A percentile compares a stretch with the other conserved stretches of the same genome.
These are phyloP conservation scores for Tolypocladium cylindrosporum DNA, from an alignment of 2,329 filamentous ascomycete genomes.

Conservation along the genomic window DNA sequence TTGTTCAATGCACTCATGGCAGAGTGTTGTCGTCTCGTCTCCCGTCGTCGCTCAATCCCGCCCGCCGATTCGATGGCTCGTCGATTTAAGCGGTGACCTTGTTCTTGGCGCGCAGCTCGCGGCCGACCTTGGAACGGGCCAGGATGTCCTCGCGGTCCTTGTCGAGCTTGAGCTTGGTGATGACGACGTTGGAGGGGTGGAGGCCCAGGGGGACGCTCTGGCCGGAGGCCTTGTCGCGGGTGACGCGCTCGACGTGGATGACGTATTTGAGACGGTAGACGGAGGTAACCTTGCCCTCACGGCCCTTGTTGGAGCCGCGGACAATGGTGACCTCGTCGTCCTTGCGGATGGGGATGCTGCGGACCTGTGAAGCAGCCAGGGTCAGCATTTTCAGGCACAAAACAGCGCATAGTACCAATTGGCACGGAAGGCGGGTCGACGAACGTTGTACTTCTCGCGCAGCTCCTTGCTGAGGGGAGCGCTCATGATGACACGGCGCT, in stretches of 20 bases:
- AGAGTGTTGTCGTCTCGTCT: slow-evolving; percentile 9
- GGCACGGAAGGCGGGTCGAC: slow-evolving; percentile 18
- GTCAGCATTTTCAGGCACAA: not conserved
- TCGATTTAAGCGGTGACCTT: slow-evolving; percentile 48
- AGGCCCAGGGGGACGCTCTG: slow-evolving; percentile 91
- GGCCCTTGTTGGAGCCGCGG: slow-evolving; percentile 91
- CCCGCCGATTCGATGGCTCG: slow-evolving; percentile 1
- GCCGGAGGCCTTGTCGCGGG: slow-evolving; percentile 94
- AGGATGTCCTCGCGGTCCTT: slow-evolving; percentile 87
- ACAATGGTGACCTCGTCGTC: slow-evolving; percentile 91
- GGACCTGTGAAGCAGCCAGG: slow-evolving; percentile 51
- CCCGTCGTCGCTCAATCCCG: slow-evolving; percentile 6
- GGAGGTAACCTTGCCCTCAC: slow-evolving; percentile 94
- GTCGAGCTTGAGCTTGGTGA: slow-evolving; percentile 98
- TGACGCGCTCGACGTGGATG: slow-evolving; percentile 93
- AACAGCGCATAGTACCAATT: not conserved
- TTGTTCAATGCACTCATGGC: slow-evolving; percentile 8
- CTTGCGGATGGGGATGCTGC: slow-evolving; percentile 94
- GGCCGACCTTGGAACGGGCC: slow-evolving; percentile 72
- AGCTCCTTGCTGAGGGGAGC: slow-evolving; percentile 94
- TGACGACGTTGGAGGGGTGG: slow-evolving; percentile 92
- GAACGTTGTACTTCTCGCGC: slow-evolving; percentile 96
- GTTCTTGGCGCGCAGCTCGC: slow-evolving; percentile 65
- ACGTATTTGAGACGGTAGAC: slow-evolving; percentile 98
- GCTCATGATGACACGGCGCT: slow-evolving; percentile 95